phyloP scores from a whole-genome alignment of 805 yeast species.

The Jamesozyma rosinii region DNA sequence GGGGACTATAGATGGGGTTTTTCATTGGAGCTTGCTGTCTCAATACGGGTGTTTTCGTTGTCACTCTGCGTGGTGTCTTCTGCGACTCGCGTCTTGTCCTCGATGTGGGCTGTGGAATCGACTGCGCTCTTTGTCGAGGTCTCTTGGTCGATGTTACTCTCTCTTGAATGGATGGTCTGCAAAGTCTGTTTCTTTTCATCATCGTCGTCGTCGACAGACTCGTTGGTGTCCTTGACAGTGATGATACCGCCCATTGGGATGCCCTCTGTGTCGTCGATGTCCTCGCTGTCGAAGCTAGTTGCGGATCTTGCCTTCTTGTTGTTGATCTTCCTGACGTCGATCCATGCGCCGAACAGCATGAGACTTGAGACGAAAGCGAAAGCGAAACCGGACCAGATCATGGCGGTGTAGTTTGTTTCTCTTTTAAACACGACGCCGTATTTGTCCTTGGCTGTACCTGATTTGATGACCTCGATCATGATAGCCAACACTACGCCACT shows the following conservation, averaged over 20 bases:
- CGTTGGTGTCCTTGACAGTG: background rate
- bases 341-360: conserved; percentile 1
- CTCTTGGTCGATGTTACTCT: background rate
- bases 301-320: background rate
- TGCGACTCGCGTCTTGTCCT: too few species aligned
- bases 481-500: conserved; percentile 23
- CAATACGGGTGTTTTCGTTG: background rate
- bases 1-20: too few species aligned
- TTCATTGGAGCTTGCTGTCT: background rate
- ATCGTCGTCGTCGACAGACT: background rate
- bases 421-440: conserved; percentile 23
- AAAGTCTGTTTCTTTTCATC: background rate
- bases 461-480: conserved; percentile 24
- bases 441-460: conserved; percentile 26
- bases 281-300: background rate
- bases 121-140: background rate
- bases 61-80: background rate
- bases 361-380: conserved; percentile 9
- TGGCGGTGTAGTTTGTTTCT: conserved; percentile 24
- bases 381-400: conserved; percentile 27
- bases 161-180: background rate
- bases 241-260: background rate
- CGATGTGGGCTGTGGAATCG: background rate
- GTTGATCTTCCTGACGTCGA: conserved; percentile 4
- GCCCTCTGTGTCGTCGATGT: background rate